Evolutionary conservation across 805 yeast genomes (phyloP), one percentile per base, ranked within the genome.

Genomic region (Kodamaea kaohsiungensis): DNA sequence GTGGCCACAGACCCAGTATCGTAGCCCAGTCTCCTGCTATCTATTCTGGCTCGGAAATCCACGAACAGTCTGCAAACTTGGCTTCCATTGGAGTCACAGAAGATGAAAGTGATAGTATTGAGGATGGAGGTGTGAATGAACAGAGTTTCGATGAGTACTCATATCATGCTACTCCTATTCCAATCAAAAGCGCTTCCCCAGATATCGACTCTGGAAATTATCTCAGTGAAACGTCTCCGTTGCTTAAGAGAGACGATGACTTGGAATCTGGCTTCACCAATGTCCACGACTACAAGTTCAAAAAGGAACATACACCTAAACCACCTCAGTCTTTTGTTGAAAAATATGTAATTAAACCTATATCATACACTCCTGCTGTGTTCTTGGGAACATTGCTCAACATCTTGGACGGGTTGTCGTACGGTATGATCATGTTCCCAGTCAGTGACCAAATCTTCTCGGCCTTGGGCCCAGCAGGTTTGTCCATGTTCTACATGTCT

Each of bases 361-460:
- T 79, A 2, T 59, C 70, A 9, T 84, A 79, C 62, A 51, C 84
- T 2, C 98, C 99, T 0, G 87, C 96, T 0, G 97, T 92, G 3
- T 80, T 91, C 40, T 71, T 95, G 43, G 99, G 99, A 0, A 76
- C 91, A 0, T 71, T 95, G 46, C 76, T 95, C 45, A 95, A 95
- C 66, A 87, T 95, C 46, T 79, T 95, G 48, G 99, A 95, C 69
- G 99, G 96, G 0, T 77, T 95, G 48, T 90, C 97, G 0, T 95
- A 95, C 68, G 99, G 99, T 48, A 92, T 95, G 98, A 95, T 95
- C 66, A 84, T 95, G 77, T 95, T 95, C 72, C 99, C 99, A 0
- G 80, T 92, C 37, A 87, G 96, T 39, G 91, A 87, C 58, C 81
- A 91, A 1, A 67, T 87, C 0, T 95, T 95, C 65, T 76, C 91